These are phyloP conservation scores for Tinospora cordifolia DNA, from an alignment of 164 flowering plant genomes.

Conservation along the genomic window DNA sequence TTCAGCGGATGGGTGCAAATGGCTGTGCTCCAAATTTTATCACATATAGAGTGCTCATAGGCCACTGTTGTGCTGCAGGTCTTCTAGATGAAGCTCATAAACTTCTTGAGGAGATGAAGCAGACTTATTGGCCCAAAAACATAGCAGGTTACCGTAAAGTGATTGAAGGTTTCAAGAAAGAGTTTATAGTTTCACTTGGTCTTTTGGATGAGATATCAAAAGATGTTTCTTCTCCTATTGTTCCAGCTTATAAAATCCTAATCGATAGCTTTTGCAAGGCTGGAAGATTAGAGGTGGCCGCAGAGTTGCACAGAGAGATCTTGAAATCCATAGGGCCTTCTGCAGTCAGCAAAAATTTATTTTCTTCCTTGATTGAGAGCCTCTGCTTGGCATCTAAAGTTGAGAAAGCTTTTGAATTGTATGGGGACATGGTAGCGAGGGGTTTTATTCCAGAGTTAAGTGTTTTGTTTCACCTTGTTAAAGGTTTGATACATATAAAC, in stretches of 20 bases:
- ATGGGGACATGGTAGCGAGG: slow-evolving; percentile 48
- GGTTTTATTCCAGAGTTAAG: slow-evolving; percentile 50
- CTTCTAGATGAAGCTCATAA: slow-evolving; percentile 59
- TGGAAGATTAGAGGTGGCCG: slow-evolving; percentile 58
- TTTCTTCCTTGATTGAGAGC: slow-evolving; percentile 47
- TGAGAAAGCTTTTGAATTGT: slow-evolving; percentile 66
- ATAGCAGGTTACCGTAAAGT: slow-evolving; percentile 53
- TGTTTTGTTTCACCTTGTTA: slow-evolving; percentile 46
- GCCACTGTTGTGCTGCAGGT: slow-evolving; percentile 65
- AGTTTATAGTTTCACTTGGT: slow-evolving; percentile 59
- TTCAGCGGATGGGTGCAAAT: slow-evolving; percentile 51
- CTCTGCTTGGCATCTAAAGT: slow-evolving; percentile 48
- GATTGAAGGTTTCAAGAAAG: slow-evolving; percentile 73
- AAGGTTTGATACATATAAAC: slow-evolving; percentile 46
- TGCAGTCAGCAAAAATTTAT: slow-evolving; percentile 20
- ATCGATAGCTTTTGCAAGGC: slow-evolving; percentile 70
- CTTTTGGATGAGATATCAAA: slow-evolving; percentile 53
- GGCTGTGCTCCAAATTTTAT: slow-evolving; percentile 88
- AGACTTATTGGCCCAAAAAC: slow-evolving; percentile 79
- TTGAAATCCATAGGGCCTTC: slow-evolving; percentile 28
- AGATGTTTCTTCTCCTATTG: slow-evolving; percentile 36
- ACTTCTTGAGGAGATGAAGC: slow-evolving; percentile 87
- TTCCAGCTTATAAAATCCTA: slow-evolving; percentile 54
- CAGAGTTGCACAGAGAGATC: slow-evolving; percentile 61
- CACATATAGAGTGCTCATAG: slow-evolving; percentile 72